Base-by-base conservation (phyloP, 345 rosid species). In the Mallotus nudiflorus region DNA sequence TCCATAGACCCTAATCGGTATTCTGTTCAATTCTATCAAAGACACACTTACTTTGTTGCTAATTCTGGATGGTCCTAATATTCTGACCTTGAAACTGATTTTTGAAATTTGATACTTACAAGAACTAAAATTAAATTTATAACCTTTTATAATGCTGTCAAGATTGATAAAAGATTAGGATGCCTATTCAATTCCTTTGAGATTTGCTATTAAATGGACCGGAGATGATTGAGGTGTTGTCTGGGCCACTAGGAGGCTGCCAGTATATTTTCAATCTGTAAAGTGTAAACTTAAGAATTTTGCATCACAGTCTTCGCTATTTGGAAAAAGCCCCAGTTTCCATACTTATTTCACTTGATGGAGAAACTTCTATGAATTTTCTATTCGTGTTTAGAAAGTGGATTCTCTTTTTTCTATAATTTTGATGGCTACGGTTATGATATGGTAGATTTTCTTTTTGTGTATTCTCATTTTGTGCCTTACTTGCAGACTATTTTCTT, bases 401-500 rank as follows among this genome's bases (percentile, higher is more conserved):
- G 50, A 67, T 9, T 37, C 37, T 12, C 35, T 18, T 22, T 6
- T 20, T 14, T 9, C 19, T 39, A 2, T 13, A 20, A 33, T 27
- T n/a, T 55, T 29, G 19, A 28, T 49, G 40, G 39, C 18, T 58
- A 27, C 25, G 15, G 20, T 58, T 49, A 40, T 59, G 10, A 75
- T 67, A 33, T 60, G 60, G 63, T 57, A 11, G 9, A 13, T 72
- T 39, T 42, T 28, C 7, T 18, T 50, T 72, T 55, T 31, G 27
- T 55, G 15, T n/a, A 25, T 51, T 35, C 2, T 40, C 22, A 28
- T 49, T 42, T 57, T 72, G 55, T 76, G 33, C 56, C 60, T 63
- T 48, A n/a, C 64, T 3, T 83, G 84, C 96, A 95, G 99, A 86
- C 88, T 81, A 62, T 92, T 75, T 95, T 95, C 81, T 92, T 95